Evolutionary conservation across 805 yeast species (phyloP).

Genomic region (Wickerhamiella vanderwaltii): DNA sequence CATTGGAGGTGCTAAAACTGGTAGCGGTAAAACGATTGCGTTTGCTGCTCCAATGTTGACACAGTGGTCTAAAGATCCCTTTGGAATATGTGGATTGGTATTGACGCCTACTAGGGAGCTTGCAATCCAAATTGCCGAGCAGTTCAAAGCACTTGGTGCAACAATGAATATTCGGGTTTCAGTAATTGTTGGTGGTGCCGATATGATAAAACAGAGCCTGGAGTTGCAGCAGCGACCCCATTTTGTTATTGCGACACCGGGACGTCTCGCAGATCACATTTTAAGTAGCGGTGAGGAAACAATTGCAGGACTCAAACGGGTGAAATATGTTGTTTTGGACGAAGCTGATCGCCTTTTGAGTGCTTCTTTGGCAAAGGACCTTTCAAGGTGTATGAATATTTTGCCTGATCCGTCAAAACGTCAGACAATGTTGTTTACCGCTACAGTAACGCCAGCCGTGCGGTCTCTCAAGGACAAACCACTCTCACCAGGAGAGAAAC

Average conservation of each 20-base stretch:
- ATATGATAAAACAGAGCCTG: conserved; percentile 78
- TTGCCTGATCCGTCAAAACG: conserved; percentile 62
- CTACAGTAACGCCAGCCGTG: conserved; percentile 90
- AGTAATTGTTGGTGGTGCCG: conserved; percentile 90
- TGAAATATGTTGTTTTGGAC: conserved; percentile 75
- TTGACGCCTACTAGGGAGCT: conserved; percentile 84
- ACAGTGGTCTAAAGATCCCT: conserved; percentile 90
- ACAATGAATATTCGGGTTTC: conserved; percentile 71
- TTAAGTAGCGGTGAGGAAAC: conserved; percentile 82
- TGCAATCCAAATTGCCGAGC: conserved; percentile 95
- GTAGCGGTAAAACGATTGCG: conserved; percentile 95
- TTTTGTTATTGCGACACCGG: conserved; percentile 94
- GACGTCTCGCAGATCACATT: conserved; percentile 87
- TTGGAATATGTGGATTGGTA: conserved; percentile 79
- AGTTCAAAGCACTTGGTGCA: conserved; percentile 85
- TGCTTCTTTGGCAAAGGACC: conserved; percentile 68
- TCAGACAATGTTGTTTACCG: conserved; percentile 86
- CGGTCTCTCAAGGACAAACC: conserved; percentile 60
- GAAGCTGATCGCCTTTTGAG: conserved; percentile 91
- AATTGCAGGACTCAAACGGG: conserved; percentile 60
- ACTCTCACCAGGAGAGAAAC: conserved; percentile 40
- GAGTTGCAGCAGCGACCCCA: conserved; percentile 77
- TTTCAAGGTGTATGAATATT: conserved; percentile 55
- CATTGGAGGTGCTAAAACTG: conserved; percentile 97
- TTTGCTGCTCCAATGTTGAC: conserved; percentile 96